A percentile compares a stretch with the other conserved stretches of the same genome.
Conservation (phyloP, 2,329 filamentous ascomycete genomes). For the Polychaeton citri region DNA sequence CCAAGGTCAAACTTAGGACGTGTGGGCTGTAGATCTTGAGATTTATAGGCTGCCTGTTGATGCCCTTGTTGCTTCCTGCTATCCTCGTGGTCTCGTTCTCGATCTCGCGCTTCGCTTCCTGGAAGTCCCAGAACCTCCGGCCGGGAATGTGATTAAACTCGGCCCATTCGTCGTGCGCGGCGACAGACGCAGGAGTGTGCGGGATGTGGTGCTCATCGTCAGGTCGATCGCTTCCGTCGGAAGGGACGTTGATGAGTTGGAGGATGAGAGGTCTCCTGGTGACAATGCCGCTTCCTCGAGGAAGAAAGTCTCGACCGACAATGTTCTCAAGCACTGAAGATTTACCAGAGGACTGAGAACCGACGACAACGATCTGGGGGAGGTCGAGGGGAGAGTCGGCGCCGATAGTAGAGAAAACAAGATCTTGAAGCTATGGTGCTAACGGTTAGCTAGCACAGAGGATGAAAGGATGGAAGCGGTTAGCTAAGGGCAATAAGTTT, state of each 20-base stretch:
- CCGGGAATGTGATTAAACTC: slow-evolving; percentile 94
- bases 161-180: slow-evolving; percentile 62
- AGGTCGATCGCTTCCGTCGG: slow-evolving; percentile 51
- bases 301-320: slow-evolving; percentile 91
- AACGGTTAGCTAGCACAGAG: too few species aligned
- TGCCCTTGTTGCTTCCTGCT: slow-evolving; percentile 93
- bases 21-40: slow-evolving; percentile 96
- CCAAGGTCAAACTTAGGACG: slow-evolving; percentile 88
- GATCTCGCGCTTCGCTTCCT: slow-evolving; percentile 88
- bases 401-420: slow-evolving; percentile 99
- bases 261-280: slow-evolving; percentile 88
- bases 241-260: slow-evolving; percentile 92
- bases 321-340: slow-evolving; percentile 98
- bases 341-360: slow-evolving; percentile 95
- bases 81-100: slow-evolving; percentile 93
- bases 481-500: too few species aligned
- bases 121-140: slow-evolving; percentile 80
- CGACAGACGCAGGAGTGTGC: slow-evolving; percentile 64
- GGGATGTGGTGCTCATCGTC: slow-evolving; percentile 53
- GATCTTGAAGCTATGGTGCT: slow-evolving; percentile 63
- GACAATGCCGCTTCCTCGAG: slow-evolving; percentile 91
- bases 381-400: slow-evolving; percentile 86
- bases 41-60: slow-evolving; percentile 95
- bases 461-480: too few species aligned
- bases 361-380: slow-evolving; percentile 97